phyloP scores from a whole-genome alignment of 2,329 filamentous ascomycete genomes.

The Paraconiothyrium sp. region DNA sequence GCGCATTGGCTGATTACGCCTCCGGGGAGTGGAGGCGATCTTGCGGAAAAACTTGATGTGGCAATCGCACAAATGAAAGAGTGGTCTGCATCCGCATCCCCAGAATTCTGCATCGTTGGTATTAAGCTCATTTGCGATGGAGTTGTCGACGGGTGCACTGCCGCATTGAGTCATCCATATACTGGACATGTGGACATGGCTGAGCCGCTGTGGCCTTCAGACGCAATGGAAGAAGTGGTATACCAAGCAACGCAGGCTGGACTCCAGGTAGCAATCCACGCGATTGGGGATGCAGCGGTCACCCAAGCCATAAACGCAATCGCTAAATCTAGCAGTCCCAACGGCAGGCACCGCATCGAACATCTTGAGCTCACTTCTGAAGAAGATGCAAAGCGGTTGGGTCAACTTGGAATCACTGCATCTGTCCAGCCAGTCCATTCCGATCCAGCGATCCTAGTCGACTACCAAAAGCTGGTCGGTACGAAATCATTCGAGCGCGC shows the following conservation, averaged over 20 bases:
- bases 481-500: constrained; percentile 64
- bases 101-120: constrained; percentile 64
- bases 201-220: constrained; percentile 64
- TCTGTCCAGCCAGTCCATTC: constrained; percentile 94
- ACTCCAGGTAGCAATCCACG: constrained; percentile 71
- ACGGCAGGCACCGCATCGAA: constrained; percentile 69
- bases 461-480: constrained; percentile 68
- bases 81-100: constrained; percentile 57
- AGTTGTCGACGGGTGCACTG: constrained; percentile 72
- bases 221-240: constrained; percentile 64
- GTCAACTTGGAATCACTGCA: constrained; percentile 74
- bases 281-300: constrained; percentile 70
- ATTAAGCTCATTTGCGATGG: constrained; percentile 74
- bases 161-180: constrained; percentile 68
- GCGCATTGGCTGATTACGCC: constrained; percentile 66
- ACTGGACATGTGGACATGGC: constrained; percentile 56
- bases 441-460: constrained; percentile 72
- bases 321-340: constrained; percentile 52
- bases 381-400: constrained; percentile 66
- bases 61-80: constrained; percentile 58
- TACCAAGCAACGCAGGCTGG: constrained; percentile 61
- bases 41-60: constrained; percentile 60
- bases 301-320: constrained; percentile 67
- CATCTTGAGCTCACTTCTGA: constrained; percentile 69
- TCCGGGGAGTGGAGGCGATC: constrained; percentile 54